Conservation (phyloP, 2,329 filamentous ascomycete genomes). For the Venturia nashicola region DNA sequence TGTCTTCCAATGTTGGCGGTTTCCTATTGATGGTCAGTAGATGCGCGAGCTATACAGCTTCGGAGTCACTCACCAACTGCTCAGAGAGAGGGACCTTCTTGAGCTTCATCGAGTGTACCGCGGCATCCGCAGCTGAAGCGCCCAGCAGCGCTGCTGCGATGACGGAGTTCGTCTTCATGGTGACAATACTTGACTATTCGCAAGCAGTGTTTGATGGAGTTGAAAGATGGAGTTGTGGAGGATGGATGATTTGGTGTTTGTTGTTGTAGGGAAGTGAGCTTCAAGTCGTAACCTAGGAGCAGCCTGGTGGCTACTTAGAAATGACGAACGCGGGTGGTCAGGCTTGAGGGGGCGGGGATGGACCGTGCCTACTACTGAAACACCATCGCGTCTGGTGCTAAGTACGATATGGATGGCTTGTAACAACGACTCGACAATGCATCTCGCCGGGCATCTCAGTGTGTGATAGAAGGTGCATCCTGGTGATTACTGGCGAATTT, state of each 20-base stretch:
- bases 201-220: conserved; percentile 5
- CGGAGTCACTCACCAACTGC: conserved; percentile 61
- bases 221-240: background rate
- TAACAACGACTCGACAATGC: too few species aligned
- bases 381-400: background rate
- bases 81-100: conserved; percentile 90
- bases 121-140: conserved; percentile 58
- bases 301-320: background rate
- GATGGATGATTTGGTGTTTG: conserved; percentile 2
- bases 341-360: background rate
- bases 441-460: too few species aligned
- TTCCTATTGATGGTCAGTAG: conserved; percentile 39
- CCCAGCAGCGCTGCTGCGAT: conserved; percentile 71
- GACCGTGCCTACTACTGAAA: background rate
- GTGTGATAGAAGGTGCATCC: too few species aligned
- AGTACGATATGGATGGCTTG: too few species aligned
- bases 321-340: background rate
- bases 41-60: conserved; percentile 4
- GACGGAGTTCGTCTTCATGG: conserved; percentile 69
- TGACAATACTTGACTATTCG: background rate
- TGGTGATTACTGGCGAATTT: too few species aligned
- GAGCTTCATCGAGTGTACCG: conserved; percentile 91
- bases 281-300: background rate
- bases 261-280: background rate
- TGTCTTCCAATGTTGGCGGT: conserved; percentile 70